phyloP scores from a whole-genome alignment of 176 grass and related monocot genomes.

The Aegilops tauschii region DNA sequence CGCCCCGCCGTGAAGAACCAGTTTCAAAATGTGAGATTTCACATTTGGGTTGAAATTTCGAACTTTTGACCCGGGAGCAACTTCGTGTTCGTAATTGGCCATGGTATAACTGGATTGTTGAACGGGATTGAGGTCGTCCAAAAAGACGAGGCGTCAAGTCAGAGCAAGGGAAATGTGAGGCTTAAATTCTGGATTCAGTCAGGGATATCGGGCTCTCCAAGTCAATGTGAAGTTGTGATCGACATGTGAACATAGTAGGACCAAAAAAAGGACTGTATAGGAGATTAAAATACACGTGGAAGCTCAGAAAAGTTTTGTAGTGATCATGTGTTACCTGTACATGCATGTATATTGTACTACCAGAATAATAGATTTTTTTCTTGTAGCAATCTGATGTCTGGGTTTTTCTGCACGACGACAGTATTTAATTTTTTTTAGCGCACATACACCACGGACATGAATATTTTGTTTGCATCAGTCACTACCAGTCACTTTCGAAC shows the following conservation, averaged over 20 bases:
- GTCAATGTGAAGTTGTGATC: not conserved
- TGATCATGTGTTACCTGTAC: slow-evolving; percentile 32
- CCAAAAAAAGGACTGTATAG: not conserved
- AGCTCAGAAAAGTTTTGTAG: slow-evolving; percentile 25
- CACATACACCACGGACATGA: no score
- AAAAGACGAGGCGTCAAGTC: slow-evolving; percentile 8
- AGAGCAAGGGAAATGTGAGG: slow-evolving; percentile 1
- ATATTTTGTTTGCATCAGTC: no score
- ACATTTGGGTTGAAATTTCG: not conserved
- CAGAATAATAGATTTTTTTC: not conserved
- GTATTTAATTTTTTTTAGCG: no score
- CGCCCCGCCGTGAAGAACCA: not conserved
- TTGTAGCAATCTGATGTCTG: not conserved
- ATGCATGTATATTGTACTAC: not conserved
- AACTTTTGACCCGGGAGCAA: not conserved
- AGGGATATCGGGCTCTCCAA: not conserved
- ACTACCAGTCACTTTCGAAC: no score
- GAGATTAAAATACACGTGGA: slow-evolving; percentile 13
- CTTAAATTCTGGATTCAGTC: slow-evolving; percentile 1
- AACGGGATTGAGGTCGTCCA: not conserved
- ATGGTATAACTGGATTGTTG: not conserved
- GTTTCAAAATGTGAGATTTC: not conserved
- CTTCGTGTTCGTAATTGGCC: not conserved
- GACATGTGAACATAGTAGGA: not conserved
- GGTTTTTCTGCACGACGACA: no score